A percentile compares a stretch with the other conserved stretches of the same genome.
Evolutionary conservation across 495 filamentous ascomycete genomes (phyloP).

Genomic region (Neurospora hispaniola): DNA sequence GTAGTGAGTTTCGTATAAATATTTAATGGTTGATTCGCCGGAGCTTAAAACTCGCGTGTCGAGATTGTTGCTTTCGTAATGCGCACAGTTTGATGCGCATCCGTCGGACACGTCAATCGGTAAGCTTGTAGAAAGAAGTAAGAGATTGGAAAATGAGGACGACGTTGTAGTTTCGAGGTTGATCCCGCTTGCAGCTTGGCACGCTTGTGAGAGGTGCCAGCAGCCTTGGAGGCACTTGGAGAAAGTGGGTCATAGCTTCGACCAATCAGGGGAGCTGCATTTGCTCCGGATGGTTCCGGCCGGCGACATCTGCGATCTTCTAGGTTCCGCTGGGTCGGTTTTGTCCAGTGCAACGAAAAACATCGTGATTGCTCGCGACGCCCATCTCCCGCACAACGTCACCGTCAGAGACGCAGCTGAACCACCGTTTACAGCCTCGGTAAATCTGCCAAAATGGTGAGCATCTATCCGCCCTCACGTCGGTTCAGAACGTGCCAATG

Average conservation of each 20-base stretch:
- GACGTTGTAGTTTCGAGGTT: background rate
- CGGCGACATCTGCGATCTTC: constrained; percentile 13
- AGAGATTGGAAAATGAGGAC: background rate
- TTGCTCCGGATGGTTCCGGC: constrained; percentile 18
- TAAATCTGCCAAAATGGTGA: constrained; percentile 29
- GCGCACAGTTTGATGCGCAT: background rate
- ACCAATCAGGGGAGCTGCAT: constrained; percentile 24
- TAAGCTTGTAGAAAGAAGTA: background rate
- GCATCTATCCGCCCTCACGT: background rate
- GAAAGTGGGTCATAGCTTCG: constrained; percentile 21
- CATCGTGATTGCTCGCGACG: constrained; percentile 7
- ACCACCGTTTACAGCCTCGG: background rate
- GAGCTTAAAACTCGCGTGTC: background rate
- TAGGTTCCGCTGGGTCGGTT: constrained; percentile 10
- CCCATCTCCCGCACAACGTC: constrained; percentile 8
- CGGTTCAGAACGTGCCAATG: background rate
- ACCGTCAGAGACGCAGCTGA: constrained; percentile 1
- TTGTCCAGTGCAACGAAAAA: constrained; percentile 12
- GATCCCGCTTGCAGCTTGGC: background rate
- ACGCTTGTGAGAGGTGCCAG: background rate
- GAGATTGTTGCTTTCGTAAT: constrained; percentile 1
- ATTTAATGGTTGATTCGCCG: background rate
- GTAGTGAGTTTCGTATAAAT: background rate
- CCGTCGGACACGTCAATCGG: background rate
- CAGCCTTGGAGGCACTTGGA: constrained; percentile 1